These are phyloP conservation scores for Pistacia atlantica DNA, from an alignment of 345 rosid genomes.

Conservation along the genomic window DNA sequence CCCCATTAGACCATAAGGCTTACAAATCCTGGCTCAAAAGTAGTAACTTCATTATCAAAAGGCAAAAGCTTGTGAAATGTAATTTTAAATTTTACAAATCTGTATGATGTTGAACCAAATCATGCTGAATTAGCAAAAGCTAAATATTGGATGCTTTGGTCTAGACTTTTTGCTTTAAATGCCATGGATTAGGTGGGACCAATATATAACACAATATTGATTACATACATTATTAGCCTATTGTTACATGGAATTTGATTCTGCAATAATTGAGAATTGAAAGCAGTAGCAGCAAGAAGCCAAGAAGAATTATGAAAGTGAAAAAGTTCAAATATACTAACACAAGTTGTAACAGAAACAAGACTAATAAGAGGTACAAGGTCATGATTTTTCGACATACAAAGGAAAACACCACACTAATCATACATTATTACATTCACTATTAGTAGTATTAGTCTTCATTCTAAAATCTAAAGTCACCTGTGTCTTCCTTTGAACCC, in stretches of 20 bases:
- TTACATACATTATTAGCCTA: conserved; percentile 31
- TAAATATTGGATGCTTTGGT: conserved; percentile 32
- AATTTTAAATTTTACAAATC: conserved; percentile 5
- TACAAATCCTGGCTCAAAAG: background rate
- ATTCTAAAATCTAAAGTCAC: conserved; percentile 67
- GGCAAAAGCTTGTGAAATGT: background rate
- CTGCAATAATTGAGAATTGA: conserved; percentile 36
- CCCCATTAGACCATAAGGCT: background rate
- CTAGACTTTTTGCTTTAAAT: conserved; percentile 18
- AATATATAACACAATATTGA: conserved; percentile 23
- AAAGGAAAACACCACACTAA: conserved; percentile 62
- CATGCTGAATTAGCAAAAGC: conserved; percentile 27
- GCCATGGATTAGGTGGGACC: conserved; percentile 33
- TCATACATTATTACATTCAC: conserved; percentile 55
- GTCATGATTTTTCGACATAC: conserved; percentile 50
- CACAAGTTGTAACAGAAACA: conserved; percentile 41
- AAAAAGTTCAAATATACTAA: conserved; percentile 43
- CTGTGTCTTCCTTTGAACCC: conserved; percentile 55
- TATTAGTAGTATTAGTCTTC: conserved; percentile 78
- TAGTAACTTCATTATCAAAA: background rate
- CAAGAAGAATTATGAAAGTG: conserved; percentile 16
- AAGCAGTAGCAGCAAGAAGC: conserved; percentile 14
- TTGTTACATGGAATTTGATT: conserved; percentile 31
- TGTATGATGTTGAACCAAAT: background rate
- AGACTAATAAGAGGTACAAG: conserved; percentile 42